Evolutionary conservation across 352 stramenopile species (phyloP).

Genomic region (Blastocystis sp.): DNA sequence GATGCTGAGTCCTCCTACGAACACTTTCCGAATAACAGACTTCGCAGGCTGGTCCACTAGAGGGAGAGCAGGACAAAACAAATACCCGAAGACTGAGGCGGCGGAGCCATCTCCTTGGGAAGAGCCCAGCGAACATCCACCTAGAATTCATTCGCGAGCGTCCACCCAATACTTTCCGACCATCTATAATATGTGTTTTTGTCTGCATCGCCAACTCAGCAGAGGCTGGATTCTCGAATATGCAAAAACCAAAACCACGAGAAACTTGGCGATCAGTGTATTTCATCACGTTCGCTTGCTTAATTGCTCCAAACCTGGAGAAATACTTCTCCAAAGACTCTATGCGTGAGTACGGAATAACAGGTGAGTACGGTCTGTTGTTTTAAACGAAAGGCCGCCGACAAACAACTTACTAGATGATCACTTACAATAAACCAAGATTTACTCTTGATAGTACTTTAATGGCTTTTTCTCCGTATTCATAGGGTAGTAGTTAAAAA

Average conservation of each 20-base stretch:
- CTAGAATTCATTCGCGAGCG: background rate
- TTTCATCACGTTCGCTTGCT: slow-evolving; percentile 58
- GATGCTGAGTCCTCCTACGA: background rate
- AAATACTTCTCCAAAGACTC: slow-evolving; percentile 53
- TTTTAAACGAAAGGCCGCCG: slow-evolving; percentile 51
- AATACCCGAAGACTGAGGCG: slow-evolving; percentile 13
- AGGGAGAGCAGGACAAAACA: background rate
- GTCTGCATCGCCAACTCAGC: slow-evolving; percentile 50
- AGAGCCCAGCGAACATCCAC: slow-evolving; percentile 56
- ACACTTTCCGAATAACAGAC: slow-evolving; percentile 8
- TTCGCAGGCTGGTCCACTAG: slow-evolving; percentile 33
- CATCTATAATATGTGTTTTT: slow-evolving; percentile 35
- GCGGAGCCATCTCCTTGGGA: slow-evolving; percentile 43
- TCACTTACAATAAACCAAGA: background rate
- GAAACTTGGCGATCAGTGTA: slow-evolving; percentile 55
- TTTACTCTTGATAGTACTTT: slow-evolving; percentile 53
- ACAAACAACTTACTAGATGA: slow-evolving; percentile 37
- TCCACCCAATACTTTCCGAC: background rate
- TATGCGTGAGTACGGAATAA: background rate
- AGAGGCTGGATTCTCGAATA: slow-evolving; percentile 42
- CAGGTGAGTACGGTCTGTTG: slow-evolving; percentile 31
- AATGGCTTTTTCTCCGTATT: slow-evolving; percentile 45
- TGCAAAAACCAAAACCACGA: slow-evolving; percentile 56
- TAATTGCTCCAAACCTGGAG: slow-evolving; percentile 25
- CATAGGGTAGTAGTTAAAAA: background rate